Conservation (phyloP, 805 yeast species). For the Starmerella stellata region DNA sequence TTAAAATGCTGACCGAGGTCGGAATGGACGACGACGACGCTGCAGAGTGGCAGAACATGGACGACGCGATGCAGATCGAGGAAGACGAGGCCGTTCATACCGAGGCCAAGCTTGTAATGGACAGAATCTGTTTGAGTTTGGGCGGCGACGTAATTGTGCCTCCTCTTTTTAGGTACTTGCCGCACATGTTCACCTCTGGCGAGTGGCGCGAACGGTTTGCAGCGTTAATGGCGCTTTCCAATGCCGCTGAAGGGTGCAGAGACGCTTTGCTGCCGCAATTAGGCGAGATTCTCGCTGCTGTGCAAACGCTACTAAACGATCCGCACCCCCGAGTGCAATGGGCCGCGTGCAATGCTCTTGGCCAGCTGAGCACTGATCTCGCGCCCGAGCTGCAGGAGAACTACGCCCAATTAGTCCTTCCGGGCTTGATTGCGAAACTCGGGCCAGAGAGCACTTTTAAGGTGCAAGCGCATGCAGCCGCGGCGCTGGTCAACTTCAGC, state of each 20-base stretch:
- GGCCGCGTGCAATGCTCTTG: conserved; percentile 91
- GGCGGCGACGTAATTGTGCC: conserved; percentile 72
- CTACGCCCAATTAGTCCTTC: conserved; percentile 61
- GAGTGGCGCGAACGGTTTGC: conserved; percentile 95
- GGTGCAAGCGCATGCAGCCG: conserved; percentile 97
- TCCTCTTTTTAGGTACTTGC: conserved; percentile 71
- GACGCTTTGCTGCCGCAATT: conserved; percentile 72
- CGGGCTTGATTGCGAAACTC: conserved; percentile 71
- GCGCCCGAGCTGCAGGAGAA: conserved; percentile 74
- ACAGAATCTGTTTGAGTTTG: conserved; percentile 66
- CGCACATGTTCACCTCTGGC: conserved; percentile 56
- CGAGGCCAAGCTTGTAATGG: conserved; percentile 88
- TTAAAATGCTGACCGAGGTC: conserved; percentile 81
- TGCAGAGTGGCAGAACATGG: conserved; percentile 68
- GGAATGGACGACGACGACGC: conserved; percentile 79
- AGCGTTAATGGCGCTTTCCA: conserved; percentile 86
- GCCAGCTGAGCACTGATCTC: conserved; percentile 93
- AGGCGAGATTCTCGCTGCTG: conserved; percentile 63
- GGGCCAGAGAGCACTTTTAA: conserved; percentile 49
- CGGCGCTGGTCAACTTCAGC: conserved; percentile 87
- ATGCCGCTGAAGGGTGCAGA: conserved; percentile 94
- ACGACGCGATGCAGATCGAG: conserved; percentile 56
- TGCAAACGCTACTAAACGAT: conserved; percentile 69
- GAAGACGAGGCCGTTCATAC: conserved; percentile 74
- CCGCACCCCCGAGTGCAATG: conserved; percentile 88